A percentile compares a stretch with the other conserved stretches of the same genome.
Evolutionary conservation across 108 stramenopile genomes (phyloP).

Genomic region (Parietichytrium sp.): DNA sequence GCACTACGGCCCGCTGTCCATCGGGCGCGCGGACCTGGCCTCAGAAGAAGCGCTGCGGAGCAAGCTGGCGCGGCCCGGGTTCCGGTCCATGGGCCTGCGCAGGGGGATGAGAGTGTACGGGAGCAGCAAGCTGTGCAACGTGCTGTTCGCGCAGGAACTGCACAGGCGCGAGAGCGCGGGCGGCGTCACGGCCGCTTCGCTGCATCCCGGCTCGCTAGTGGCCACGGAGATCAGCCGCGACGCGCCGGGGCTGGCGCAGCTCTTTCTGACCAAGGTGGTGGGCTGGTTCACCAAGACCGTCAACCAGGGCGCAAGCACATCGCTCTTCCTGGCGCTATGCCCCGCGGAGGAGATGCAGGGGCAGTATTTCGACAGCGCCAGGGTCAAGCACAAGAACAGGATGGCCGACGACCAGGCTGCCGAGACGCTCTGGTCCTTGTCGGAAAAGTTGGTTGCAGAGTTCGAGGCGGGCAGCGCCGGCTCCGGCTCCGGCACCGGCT

Average conservation of each 20-base stretch:
- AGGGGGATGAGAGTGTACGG: background rate
- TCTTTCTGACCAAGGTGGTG: background rate
- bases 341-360: background rate
- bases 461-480: too few relatives aligned
- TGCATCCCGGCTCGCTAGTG: background rate
- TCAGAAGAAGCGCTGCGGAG: background rate
- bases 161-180: background rate
- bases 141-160: slow-evolving; percentile 21
- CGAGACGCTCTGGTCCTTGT: background rate
- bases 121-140: slow-evolving; percentile 13
- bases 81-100: too few relatives aligned
- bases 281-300: slow-evolving; percentile 28
- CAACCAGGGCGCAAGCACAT: slow-evolving; percentile 26
- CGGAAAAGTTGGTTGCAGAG: slow-evolving; percentile 10
- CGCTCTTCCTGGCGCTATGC: background rate
- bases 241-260: background rate
- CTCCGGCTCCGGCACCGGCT: too few relatives aligned
- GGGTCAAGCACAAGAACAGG: background rate
- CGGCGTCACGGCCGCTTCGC: background rate
- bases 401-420: background rate
- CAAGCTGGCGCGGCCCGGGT: background rate
- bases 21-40: background rate
- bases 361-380: background rate
- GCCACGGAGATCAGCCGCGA: background rate
- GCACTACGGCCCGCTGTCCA: slow-evolving; percentile 27